Conservation (phyloP, 192 early-diverging fungal species). For the Coemansia sp. region DNA sequence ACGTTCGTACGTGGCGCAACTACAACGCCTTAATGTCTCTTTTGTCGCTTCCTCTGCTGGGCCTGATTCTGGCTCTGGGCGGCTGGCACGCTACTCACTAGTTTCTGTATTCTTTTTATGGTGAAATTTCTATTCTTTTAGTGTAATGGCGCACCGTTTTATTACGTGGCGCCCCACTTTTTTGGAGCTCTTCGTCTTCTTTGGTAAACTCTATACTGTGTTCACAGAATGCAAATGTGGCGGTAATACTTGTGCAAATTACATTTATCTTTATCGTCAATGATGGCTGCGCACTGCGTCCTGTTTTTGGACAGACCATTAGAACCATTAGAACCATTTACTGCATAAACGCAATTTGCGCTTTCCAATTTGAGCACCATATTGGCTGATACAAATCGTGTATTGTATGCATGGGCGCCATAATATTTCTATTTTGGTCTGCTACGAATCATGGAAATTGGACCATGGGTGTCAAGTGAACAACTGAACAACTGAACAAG, state of each 20-base stretch:
- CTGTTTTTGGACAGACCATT: background rate
- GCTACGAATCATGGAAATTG: background rate
- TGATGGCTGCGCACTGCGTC: background rate
- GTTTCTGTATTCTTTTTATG: conserved; percentile 1
- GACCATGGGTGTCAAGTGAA: background rate
- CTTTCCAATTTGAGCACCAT: background rate
- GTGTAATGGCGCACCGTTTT: background rate
- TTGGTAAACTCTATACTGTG: background rate
- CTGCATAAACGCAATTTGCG: background rate
- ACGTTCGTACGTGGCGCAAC: conserved; percentile 49
- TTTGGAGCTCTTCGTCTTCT: background rate
- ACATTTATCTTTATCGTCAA: background rate
- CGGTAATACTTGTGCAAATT: background rate
- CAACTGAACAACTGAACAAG: background rate
- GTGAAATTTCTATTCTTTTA: background rate
- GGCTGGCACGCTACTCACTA: conserved; percentile 51
- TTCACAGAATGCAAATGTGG: background rate
- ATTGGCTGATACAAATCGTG: background rate
- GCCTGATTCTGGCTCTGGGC: conserved; percentile 47
- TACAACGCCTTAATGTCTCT: conserved; percentile 53
- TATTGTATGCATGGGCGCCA: background rate
- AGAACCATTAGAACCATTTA: background rate
- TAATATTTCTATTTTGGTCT: background rate
- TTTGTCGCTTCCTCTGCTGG: conserved; percentile 48
- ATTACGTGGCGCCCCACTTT: background rate